phyloP scores from a whole-genome alignment of 2,329 filamentous ascomycete species.

The Diplodia sapinea region DNA sequence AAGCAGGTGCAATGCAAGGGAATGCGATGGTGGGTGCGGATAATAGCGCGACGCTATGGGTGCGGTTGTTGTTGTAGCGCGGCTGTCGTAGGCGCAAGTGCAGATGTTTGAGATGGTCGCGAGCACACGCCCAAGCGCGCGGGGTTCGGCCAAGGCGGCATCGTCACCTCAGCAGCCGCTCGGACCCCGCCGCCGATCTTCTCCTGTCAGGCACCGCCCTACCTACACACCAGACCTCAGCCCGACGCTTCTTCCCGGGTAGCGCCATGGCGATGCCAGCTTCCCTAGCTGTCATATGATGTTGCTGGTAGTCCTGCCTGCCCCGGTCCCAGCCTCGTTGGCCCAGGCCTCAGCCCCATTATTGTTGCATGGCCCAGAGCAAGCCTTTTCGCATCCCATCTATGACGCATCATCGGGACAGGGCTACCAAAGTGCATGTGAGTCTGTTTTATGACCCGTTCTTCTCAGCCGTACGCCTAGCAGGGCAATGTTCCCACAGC shows the following conservation, averaged over 20 bases:
- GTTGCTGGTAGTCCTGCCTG: not conserved
- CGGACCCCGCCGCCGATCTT: slow-evolving; percentile 14
- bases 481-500: not conserved
- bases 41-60: slow-evolving; percentile 28
- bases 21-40: not conserved
- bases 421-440: slow-evolving; percentile 7
- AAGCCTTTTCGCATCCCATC: not conserved
- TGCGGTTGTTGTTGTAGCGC: slow-evolving; percentile 17
- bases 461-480: not conserved
- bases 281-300: not conserved
- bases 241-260: not conserved
- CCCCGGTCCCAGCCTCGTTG: not conserved
- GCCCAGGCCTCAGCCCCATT: not conserved
- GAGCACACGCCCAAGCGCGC: slow-evolving; percentile 17
- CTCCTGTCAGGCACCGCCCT: slow-evolving; percentile 17
- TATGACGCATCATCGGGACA: not conserved
- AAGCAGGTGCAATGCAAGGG: not conserved
- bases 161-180: slow-evolving; percentile 25
- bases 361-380: not conserved
- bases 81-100: slow-evolving; percentile 11
- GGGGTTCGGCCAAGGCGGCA: slow-evolving; percentile 11
- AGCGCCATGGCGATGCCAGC: not conserved
- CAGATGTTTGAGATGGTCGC: slow-evolving; percentile 29
- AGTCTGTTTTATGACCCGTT: slow-evolving; percentile 2
- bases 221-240: slow-evolving; percentile 1